phyloP scores from a whole-genome alignment of 345 rosid species.

The Populus euphratica region DNA sequence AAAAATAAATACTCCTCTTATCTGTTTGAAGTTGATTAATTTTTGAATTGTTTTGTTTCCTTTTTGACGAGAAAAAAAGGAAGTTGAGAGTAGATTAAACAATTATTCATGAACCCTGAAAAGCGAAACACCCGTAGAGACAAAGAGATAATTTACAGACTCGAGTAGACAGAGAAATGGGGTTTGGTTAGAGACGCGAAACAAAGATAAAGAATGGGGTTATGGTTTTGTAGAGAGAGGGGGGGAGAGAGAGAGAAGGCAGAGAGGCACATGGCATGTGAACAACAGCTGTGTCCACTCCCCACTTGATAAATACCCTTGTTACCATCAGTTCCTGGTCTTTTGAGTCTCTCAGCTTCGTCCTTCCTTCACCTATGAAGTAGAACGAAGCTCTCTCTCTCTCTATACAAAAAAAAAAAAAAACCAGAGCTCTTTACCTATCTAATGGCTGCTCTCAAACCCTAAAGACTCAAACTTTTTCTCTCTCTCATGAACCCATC shows the following conservation, averaged over 20 bases:
- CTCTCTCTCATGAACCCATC: not conserved
- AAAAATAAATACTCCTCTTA: too few species aligned
- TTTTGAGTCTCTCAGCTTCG: constrained; percentile 33
- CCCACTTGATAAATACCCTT: constrained; percentile 61
- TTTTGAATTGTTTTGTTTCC: too few species aligned
- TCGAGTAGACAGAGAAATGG: not conserved
- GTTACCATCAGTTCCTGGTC: constrained; percentile 35
- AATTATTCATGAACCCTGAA: constrained; percentile 25
- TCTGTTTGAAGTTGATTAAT: too few species aligned
- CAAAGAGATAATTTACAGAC: constrained; percentile 23
- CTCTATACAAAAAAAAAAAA: not conserved
- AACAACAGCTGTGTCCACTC: constrained; percentile 81
- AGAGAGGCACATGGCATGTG: constrained; percentile 79
- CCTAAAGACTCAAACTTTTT: not conserved
- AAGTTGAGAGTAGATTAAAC: not conserved
- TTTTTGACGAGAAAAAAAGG: too few species aligned
- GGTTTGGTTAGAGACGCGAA: constrained; percentile 15
- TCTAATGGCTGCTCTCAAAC: constrained; percentile 16
- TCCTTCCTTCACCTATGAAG: constrained; percentile 32
- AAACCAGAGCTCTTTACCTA: not conserved
- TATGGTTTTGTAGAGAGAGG: not conserved
- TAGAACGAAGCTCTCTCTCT: not conserved
- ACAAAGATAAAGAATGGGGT: constrained; percentile 8
- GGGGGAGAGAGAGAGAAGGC: not conserved
- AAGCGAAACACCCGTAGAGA: constrained; percentile 19